Evolutionary conservation across 2,329 filamentous ascomycete species (phyloP).

Genomic region (Colletotrichum sp.): DNA sequence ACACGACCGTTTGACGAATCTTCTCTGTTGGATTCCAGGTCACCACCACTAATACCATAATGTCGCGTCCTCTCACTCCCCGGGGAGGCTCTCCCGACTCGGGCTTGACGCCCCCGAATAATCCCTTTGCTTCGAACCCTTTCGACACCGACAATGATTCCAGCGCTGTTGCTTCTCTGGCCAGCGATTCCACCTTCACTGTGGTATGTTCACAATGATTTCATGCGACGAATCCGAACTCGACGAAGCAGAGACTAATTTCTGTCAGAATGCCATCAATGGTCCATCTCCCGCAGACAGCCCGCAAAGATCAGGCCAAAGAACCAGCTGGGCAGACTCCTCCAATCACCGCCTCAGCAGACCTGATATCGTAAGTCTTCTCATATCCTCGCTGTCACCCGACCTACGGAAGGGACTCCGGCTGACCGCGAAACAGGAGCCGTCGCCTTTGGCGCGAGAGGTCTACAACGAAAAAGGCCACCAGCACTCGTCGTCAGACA

Average conservation of each 20-base stretch:
- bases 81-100: slow-evolving; percentile 2
- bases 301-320: not conserved
- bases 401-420: too few relatives aligned
- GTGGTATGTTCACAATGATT: slow-evolving; percentile 10
- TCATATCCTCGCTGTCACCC: not conserved
- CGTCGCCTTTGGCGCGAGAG: slow-evolving; percentile 20
- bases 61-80: slow-evolving; percentile 16
- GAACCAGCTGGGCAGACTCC: not conserved
- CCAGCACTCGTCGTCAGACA: slow-evolving; percentile 8
- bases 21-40: not conserved
- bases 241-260: not conserved
- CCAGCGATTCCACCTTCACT: slow-evolving; percentile 23
- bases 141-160: slow-evolving; percentile 24
- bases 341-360: slow-evolving; percentile 19
- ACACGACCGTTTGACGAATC: not conserved
- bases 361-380: slow-evolving; percentile 15
- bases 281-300: not conserved
- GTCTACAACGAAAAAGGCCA: slow-evolving; percentile 15
- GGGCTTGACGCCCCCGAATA: slow-evolving; percentile 9
- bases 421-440: not conserved
- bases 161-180: slow-evolving; percentile 18
- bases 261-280: slow-evolving; percentile 7
- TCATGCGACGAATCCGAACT: not conserved
- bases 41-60: not conserved
- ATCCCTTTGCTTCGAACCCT: slow-evolving; percentile 21